These are phyloP conservation scores for Zasmidium angulare DNA, from an alignment of 2,329 filamentous ascomycete species.

Conservation along the genomic window DNA sequence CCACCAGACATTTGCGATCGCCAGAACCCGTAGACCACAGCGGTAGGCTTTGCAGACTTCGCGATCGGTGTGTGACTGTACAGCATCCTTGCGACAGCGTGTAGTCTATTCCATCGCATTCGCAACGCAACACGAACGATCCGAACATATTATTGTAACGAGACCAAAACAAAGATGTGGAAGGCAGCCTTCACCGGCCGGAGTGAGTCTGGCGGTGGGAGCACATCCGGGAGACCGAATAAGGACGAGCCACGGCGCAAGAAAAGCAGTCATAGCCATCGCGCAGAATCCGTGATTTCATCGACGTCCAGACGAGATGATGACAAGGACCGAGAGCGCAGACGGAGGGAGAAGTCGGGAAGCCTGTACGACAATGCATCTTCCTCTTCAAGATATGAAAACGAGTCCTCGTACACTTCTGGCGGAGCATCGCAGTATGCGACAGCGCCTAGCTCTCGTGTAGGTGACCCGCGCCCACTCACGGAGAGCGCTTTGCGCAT, in stretches of 20 bases:
- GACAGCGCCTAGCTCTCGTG: slow-evolving; percentile 36
- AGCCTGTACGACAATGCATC: slow-evolving; percentile 24
- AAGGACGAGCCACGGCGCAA: slow-evolving; percentile 23
- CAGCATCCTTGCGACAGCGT: neutral
- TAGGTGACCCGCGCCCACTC: slow-evolving; percentile 26
- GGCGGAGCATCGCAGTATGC: slow-evolving; percentile 29
- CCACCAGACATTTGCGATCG: neutral
- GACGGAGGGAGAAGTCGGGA: slow-evolving; percentile 28
- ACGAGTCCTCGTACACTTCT: slow-evolving; percentile 8
- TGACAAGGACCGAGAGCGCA: slow-evolving; percentile 20
- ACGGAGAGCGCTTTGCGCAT: slow-evolving; percentile 37
- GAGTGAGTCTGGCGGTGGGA: slow-evolving; percentile 30
- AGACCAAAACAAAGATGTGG: slow-evolving; percentile 27
- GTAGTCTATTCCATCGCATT: neutral
- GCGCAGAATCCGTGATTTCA: slow-evolving; percentile 24
- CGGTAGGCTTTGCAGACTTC: neutral
- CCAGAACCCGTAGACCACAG: neutral
- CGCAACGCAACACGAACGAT: neutral
- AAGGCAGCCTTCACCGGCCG: slow-evolving; percentile 37
- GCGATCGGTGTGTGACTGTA: neutral
- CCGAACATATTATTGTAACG: neutral
- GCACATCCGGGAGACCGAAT: slow-evolving; percentile 11
- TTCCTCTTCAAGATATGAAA: slow-evolving; percentile 4
- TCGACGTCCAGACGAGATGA: slow-evolving; percentile 27
- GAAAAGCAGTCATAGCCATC: slow-evolving; percentile 26